phyloP scores from a whole-genome alignment of 2,329 filamentous ascomycete genomes.

The Fusarium sp. region DNA sequence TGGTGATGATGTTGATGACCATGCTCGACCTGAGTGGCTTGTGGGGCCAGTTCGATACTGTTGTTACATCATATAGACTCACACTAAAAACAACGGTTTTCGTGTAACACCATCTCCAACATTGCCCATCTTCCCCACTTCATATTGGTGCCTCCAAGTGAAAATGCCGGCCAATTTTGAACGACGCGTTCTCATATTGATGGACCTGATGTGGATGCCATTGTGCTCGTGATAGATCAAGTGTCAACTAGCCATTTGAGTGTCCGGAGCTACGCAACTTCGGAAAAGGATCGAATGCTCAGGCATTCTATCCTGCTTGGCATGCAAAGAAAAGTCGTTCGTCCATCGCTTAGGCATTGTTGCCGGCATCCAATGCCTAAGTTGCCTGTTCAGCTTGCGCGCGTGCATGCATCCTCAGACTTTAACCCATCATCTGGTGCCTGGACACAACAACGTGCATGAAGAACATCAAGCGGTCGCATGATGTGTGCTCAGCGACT shows the following conservation, averaged over 20 bases:
- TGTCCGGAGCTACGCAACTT: not conserved
- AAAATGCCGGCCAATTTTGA: not conserved
- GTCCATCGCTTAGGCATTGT: not conserved
- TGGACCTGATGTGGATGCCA: not conserved
- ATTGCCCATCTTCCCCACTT: constrained; percentile 20
- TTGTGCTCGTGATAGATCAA: not conserved
- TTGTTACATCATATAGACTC: constrained; percentile 30
- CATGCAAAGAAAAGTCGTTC: not conserved
- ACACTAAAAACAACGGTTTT: constrained; percentile 36
- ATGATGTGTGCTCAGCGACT: constrained; percentile 20
- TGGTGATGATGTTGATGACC: constrained; percentile 10
- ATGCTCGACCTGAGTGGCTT: constrained; percentile 25
- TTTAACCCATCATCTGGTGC: not conserved
- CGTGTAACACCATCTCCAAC: constrained; percentile 25
- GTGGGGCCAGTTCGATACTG: constrained; percentile 25
- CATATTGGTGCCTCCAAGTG: not conserved
- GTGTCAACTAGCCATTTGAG: not conserved
- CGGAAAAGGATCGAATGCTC: not conserved
- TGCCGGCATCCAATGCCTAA: constrained; percentile 4
- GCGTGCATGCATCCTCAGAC: constrained; percentile 11
- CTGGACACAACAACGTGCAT: constrained; percentile 8
- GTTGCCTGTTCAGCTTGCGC: constrained; percentile 2
- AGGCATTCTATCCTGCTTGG: not conserved
- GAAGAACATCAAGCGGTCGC: constrained; percentile 23
- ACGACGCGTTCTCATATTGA: not conserved